Percentiles rank a stretch among this genome's conserved stretches.
Evolutionary conservation across 805 yeast genomes (phyloP).

Genomic region (Tetrapisispora fleetii): DNA sequence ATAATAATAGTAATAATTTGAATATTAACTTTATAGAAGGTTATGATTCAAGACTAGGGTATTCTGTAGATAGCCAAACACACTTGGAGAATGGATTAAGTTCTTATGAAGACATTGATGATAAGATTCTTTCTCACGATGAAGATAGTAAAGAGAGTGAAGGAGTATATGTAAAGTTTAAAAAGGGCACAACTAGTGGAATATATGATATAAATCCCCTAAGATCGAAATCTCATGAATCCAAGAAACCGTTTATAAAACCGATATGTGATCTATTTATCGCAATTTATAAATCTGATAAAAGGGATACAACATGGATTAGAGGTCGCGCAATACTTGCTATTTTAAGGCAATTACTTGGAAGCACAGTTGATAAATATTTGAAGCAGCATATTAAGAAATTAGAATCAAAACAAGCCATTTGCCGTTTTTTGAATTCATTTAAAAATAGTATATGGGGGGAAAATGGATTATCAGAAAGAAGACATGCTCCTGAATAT

Average conservation of each 20-base stretch:
- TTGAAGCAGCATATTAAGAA: constrained; percentile 33
- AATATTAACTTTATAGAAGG: background rate
- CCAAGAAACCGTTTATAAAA: constrained; percentile 48
- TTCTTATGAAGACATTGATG: background rate
- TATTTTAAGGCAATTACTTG: constrained; percentile 74
- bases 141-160: background rate
- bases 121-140: background rate
- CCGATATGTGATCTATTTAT: constrained; percentile 75
- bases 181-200: background rate
- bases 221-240: background rate
- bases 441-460: constrained; percentile 38
- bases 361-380: constrained; percentile 75
- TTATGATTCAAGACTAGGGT: background rate
- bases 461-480: constrained; percentile 40
- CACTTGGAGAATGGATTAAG: background rate
- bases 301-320: constrained; percentile 57
- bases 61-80: background rate
- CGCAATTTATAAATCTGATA: constrained; percentile 55
- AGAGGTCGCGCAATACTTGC: constrained; percentile 77
- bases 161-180: background rate
- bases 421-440: constrained; percentile 33
- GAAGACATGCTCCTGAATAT: constrained; percentile 5
- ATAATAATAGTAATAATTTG: background rate
- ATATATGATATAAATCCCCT: background rate
- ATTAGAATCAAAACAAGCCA: constrained; percentile 29